A percentile compares a stretch with the other conserved stretches of the same genome.
Evolutionary conservation across 495 filamentous ascomycete species (phyloP).

Genomic region (Durotheca rogersii): DNA sequence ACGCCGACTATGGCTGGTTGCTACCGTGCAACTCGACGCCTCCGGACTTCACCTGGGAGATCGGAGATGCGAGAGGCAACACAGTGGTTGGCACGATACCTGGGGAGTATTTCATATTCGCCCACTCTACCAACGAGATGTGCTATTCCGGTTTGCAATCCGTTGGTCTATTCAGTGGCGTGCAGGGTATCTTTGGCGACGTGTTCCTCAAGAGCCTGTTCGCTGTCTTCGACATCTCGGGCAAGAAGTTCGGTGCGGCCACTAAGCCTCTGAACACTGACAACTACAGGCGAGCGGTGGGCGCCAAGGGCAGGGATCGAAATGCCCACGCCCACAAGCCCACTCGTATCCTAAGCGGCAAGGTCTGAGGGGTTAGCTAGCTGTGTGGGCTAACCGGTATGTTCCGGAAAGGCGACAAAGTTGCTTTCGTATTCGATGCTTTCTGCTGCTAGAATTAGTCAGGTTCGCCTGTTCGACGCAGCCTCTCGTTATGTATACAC

Average conservation of each 20-base stretch:
- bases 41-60: constrained; percentile 52
- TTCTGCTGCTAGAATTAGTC: constrained; percentile 10
- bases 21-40: constrained; percentile 60
- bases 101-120: constrained; percentile 67
- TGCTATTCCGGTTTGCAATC: constrained; percentile 74
- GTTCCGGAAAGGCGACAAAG: neutral
- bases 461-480: neutral
- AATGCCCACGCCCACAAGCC: neutral
- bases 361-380: neutral
- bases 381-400: neutral
- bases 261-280: constrained; percentile 44
- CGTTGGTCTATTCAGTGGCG: constrained; percentile 41
- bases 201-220: constrained; percentile 74
- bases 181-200: constrained; percentile 67
- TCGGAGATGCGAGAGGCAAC: constrained; percentile 62
- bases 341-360: neutral
- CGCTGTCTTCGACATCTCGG: constrained; percentile 71
- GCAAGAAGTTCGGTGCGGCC: constrained; percentile 64
- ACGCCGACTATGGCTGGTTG: constrained; percentile 58
- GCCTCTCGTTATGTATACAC: constrained; percentile 8
- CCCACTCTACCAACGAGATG: constrained; percentile 52
- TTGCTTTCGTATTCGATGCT: constrained; percentile 4
- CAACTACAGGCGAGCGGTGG: constrained; percentile 15
- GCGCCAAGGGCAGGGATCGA: neutral
- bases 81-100: constrained; percentile 60